Base-by-base conservation (phyloP, 2,329 filamentous ascomycete species). In the Aspergillus sojae region DNA sequence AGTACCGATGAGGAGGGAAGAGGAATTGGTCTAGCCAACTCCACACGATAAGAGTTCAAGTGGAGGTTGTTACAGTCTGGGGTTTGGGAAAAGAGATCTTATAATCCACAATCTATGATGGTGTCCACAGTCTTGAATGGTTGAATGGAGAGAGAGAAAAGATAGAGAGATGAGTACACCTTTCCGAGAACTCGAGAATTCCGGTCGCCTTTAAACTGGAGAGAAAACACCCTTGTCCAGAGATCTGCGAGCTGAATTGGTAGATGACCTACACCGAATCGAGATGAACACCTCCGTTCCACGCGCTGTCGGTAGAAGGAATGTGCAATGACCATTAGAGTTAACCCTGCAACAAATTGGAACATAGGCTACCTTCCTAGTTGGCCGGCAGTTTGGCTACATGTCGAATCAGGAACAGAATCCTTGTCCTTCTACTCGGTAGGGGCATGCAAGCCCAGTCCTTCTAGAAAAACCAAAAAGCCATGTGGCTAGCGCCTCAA, bases 401-500 rank as follows among this genome's bases (percentile, higher is more conserved):
- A 54, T 36, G 30, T 54, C 52, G 19, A 36, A 21, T 54, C 19
- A 36, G 52, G 52, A 36, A 54, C n/a, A 11, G 19, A 54, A 54
- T 54, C 52, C 30, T 26, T 36, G 52, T 16, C 21, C 32, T 23
- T 21, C 32, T 30, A 28, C 26, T 28, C 5, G 26, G 26, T 5
- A 16, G 48, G 50, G 50, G 30, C 52, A 21, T 21, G 45, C 16
- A 53, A 1, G 26, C 26, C 28, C 16, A 54, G 12, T 16, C 9
- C 19, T 54, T 54, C 52, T 54, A 54, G 52, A 54, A 54, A 23
- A 53, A 28, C 26, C 39, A 6, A 36, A 36, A 36, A 36, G 6
- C 52, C 52, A 54, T 54, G 52, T 54, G 52, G 52, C n/a, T 32
- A 54, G 52, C 50, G 28, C 19, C 30, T 54, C 30, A 34, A 54